phyloP scores from a whole-genome alignment of 148 eudicot species.

The Selenicereus undatus region DNA sequence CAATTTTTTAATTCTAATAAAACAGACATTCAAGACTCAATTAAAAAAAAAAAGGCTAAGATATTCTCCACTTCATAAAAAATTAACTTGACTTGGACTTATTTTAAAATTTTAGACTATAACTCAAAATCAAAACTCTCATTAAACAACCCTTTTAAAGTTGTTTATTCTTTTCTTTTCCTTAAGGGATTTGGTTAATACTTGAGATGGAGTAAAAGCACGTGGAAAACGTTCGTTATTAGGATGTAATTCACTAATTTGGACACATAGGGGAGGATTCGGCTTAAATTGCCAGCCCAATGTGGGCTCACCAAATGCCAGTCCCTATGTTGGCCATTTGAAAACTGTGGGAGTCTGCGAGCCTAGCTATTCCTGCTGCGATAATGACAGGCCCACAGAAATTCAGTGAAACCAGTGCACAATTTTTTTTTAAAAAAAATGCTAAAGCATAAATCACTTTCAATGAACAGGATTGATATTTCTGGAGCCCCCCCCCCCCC shows the following conservation, averaged over 20 bases:
- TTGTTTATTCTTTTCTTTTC: too few species aligned
- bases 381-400: conserved; percentile 3
- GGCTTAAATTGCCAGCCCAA: not conserved
- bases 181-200: too few species aligned
- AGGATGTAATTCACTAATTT: not conserved
- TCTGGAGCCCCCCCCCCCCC: too few species aligned
- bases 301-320: not conserved
- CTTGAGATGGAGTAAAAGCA: too few species aligned
- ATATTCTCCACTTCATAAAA: too few species aligned
- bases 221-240: not conserved
- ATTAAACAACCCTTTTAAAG: too few species aligned
- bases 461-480: not conserved
- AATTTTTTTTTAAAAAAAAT: not conserved
- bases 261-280: not conserved
- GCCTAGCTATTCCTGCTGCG: not conserved
- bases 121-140: too few species aligned
- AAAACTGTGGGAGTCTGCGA: not conserved
- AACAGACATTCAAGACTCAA: too few species aligned
- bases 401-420: not conserved
- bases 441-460: not conserved
- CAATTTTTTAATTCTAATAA: too few species aligned
- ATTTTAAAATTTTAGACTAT: too few species aligned
- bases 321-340: not conserved
- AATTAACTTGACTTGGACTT: too few species aligned
- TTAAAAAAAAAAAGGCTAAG: too few species aligned